A percentile compares a stretch with the other conserved stretches of the same genome.
Evolutionary conservation across 768 basidiomycete species (phyloP).

Genomic region (Boletus patriciae): DNA sequence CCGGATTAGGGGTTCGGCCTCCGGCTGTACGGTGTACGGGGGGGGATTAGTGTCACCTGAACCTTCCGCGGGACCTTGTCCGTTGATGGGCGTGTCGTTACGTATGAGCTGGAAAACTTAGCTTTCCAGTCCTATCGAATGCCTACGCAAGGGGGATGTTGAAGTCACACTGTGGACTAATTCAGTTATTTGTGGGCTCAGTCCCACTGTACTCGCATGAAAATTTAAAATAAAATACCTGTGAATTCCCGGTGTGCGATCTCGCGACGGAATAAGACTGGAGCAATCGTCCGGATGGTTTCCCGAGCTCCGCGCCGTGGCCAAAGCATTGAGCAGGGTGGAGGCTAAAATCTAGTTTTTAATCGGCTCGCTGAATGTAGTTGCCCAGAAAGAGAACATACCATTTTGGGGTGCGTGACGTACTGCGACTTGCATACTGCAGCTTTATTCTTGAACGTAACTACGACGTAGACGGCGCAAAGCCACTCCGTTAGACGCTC

Average conservation of each 20-base stretch:
- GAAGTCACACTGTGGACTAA: not conserved
- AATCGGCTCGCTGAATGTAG: not conserved
- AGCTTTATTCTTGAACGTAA: not conserved
- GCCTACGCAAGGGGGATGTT: not conserved
- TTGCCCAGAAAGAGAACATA: not conserved
- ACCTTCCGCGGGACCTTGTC: not conserved
- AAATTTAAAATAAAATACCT: not conserved
- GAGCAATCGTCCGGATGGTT: not conserved
- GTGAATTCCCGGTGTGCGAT: not conserved
- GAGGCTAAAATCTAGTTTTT: not conserved
- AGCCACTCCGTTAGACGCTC: not conserved
- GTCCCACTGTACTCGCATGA: not conserved
- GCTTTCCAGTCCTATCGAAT: not conserved
- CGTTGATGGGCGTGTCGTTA: not conserved
- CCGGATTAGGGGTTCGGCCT: not conserved
- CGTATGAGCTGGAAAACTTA: not conserved
- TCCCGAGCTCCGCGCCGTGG: not conserved
- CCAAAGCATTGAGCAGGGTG: too few relatives aligned
- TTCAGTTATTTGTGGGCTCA: not conserved
- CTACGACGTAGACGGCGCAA: not conserved
- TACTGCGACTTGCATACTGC: not conserved
- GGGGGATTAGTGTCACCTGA: not conserved
- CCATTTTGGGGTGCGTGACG: slow-evolving; percentile 1
- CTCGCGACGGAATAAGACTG: not conserved
- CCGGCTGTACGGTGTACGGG: not conserved